phyloP scores from a whole-genome alignment of 169 alveolate genomes.

The Eimeria tenella region DNA sequence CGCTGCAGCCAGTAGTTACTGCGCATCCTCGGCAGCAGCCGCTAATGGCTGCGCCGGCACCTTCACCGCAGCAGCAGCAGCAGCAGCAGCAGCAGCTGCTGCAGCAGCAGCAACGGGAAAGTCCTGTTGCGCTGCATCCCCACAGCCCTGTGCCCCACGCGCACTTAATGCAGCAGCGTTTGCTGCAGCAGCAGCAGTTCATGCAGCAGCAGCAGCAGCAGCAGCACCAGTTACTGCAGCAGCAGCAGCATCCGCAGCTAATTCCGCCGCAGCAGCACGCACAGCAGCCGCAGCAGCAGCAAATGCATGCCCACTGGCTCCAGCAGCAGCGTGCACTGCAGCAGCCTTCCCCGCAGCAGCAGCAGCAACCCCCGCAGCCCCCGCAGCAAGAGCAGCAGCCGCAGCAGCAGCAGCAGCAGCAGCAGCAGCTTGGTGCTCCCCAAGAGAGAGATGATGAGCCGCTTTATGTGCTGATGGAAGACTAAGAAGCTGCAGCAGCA shows the following conservation, averaged over 20 bases:
- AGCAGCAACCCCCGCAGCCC: neutral
- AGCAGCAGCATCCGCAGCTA: neutral
- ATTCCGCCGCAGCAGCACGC: neutral
- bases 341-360: neutral
- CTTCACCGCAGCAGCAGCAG: neutral
- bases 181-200: neutral
- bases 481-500: neutral
- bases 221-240: neutral
- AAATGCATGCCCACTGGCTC: neutral
- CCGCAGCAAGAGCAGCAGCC: neutral
- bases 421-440: neutral
- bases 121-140: neutral
- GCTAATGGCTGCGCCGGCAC: neutral
- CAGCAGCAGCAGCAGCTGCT: neutral
- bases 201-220: neutral
- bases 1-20: neutral
- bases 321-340: neutral
- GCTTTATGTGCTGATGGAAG: neutral
- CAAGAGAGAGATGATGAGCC: neutral
- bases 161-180: neutral
- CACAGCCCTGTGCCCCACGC: neutral
- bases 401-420: neutral
- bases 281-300: neutral
- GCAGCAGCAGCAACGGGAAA: neutral
- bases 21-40: neutral